A percentile compares a stretch with the other conserved stretches of the same genome.
These are phyloP conservation scores for Metarhizium robertsii DNA, from an alignment of 2,329 filamentous ascomycete genomes.

Conservation along the genomic window DNA sequence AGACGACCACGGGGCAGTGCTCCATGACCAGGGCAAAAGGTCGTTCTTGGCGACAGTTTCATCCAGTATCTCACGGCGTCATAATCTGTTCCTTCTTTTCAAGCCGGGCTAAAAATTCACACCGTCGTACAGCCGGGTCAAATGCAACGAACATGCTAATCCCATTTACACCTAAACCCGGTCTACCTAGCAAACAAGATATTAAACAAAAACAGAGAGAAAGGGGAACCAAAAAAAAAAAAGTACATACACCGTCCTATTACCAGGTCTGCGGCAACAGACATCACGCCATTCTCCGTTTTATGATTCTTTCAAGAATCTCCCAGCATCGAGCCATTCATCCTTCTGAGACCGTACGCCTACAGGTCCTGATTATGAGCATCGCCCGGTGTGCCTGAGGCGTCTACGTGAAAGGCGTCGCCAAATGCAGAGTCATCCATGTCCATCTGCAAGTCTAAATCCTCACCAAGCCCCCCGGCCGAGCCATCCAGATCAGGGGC, in stretches of 20 bases:
- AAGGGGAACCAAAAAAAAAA: not conserved
- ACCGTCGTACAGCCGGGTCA: too few relatives aligned
- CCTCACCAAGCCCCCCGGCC: conserved; percentile 41
- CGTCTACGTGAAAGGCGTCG: conserved; percentile 64
- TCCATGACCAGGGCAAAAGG: too few relatives aligned
- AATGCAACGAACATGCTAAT: too few relatives aligned
- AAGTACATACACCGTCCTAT: not conserved
- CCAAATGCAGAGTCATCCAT: conserved; percentile 77
- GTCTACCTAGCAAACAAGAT: conserved; percentile 3
- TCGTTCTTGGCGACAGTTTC: too few relatives aligned
- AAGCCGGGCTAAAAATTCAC: too few relatives aligned
- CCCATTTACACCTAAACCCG: not conserved
- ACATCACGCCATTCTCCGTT: not conserved
- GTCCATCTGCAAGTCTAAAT: conserved; percentile 53
- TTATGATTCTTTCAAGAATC: not conserved
- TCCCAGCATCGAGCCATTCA: conserved; percentile 4
- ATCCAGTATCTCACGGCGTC: too few relatives aligned
- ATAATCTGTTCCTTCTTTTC: too few relatives aligned
- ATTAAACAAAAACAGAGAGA: not conserved
- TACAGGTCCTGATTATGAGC: conserved; percentile 26
- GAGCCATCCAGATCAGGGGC: conserved; percentile 40
- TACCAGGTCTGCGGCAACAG: not conserved
- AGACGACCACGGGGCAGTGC: too few relatives aligned
- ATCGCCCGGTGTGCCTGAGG: conserved; percentile 26
- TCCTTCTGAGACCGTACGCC: not conserved